Evolutionary conservation across 345 rosid genomes (phyloP).

Genomic region (Erysimum cheiranthoides): DNA sequence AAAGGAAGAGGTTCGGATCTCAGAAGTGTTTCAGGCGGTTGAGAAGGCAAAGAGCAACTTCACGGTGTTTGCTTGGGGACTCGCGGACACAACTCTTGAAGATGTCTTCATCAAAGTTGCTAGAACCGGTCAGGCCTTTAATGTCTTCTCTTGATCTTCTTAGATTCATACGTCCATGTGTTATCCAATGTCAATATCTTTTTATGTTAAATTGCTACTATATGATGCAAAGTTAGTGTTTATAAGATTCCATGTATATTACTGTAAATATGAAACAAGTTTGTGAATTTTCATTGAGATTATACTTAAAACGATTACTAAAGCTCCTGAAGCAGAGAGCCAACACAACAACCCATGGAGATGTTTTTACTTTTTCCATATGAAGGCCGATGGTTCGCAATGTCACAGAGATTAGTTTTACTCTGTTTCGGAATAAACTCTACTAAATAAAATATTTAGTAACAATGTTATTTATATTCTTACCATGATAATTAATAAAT

Average conservation of each 20-base stretch:
- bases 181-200: constrained; percentile 25
- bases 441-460: too few species aligned
- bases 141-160: constrained; percentile 55
- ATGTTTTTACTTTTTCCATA: too few species aligned
- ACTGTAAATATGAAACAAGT: constrained; percentile 5
- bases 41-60: constrained; percentile 80
- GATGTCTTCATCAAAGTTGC: constrained; percentile 99
- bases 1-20: constrained; percentile 69
- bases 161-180: not conserved
- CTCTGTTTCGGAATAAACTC: too few species aligned
- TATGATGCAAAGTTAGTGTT: constrained; percentile 4
- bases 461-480: too few species aligned
- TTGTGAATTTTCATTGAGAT: not conserved
- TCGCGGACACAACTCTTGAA: constrained; percentile 91
- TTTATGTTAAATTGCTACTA: constrained; percentile 8
- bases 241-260: constrained; percentile 11
- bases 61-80: constrained; percentile 90
- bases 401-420: too few species aligned
- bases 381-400: too few species aligned
- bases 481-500: too few species aligned
- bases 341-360: not conserved
- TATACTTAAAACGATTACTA: not conserved
- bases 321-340: not conserved
- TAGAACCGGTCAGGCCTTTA: constrained; percentile 54
- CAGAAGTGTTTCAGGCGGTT: constrained; percentile 80